A percentile compares a stretch with the other conserved stretches of the same genome.
phyloP scores from a whole-genome alignment of 345 rosid genomes.

The Tarenaya hassleriana region DNA sequence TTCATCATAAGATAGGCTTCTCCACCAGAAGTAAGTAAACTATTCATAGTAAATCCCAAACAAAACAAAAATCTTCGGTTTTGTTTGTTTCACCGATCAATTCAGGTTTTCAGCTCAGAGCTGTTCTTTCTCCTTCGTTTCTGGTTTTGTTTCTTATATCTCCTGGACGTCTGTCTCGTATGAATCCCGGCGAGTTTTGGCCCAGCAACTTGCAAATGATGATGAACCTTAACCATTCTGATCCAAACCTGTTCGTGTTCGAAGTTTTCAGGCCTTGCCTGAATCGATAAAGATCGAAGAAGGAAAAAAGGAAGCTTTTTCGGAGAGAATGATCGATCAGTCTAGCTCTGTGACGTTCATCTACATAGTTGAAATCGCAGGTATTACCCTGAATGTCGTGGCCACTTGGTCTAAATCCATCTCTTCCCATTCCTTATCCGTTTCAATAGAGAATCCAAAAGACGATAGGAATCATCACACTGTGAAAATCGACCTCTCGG shows the following conservation, averaged over 20 bases:
- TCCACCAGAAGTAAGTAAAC: constrained; percentile 3
- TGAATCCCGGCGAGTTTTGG: no score
- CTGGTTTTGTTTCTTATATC: no score
- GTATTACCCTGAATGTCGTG: constrained; percentile 32
- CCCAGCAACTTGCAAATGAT: background rate
- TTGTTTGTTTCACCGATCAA: constrained; percentile 21
- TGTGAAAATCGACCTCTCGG: constrained; percentile 53
- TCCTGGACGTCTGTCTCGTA: no score
- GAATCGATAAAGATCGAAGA: constrained; percentile 9
- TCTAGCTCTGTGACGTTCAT: constrained; percentile 38
- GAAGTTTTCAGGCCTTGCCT: background rate
- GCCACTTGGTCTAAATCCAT: constrained; percentile 51
- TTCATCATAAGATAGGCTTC: no score
- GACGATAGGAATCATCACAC: constrained; percentile 31
- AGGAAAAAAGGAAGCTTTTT: constrained; percentile 7
- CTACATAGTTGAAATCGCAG: constrained; percentile 41
- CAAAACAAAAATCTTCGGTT: constrained; percentile 18
- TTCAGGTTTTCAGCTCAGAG: constrained; percentile 11
- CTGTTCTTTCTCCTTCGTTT: constrained; percentile 2
- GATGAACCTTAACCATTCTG: constrained; percentile 1
- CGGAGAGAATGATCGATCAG: constrained; percentile 16
- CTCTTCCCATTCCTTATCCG: constrained; percentile 38
- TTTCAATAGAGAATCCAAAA: constrained; percentile 39
- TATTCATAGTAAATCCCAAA: constrained; percentile 21
- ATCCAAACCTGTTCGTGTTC: constrained; percentile 1